Evolutionary conservation across 2,329 filamentous ascomycete species (phyloP).

Genomic region (Xylariales sp.): DNA sequence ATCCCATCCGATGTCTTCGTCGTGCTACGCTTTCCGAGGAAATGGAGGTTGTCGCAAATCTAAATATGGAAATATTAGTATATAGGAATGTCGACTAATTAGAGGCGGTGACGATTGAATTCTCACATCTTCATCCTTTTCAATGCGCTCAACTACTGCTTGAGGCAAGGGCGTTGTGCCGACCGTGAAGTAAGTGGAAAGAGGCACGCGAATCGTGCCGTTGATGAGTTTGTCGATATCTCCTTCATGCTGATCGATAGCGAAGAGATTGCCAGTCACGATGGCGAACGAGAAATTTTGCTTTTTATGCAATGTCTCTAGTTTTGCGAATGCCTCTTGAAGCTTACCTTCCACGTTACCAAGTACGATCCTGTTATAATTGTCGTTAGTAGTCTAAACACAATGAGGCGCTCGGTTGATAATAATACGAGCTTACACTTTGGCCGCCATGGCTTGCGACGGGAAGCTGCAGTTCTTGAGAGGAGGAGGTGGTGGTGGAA

Average conservation of each 20-base stretch:
- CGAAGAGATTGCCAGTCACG: constrained; percentile 85
- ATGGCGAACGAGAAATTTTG: constrained; percentile 90
- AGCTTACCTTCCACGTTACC: constrained; percentile 86
- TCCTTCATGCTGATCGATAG: constrained; percentile 67
- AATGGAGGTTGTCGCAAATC: constrained; percentile 91
- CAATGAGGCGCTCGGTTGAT: constrained; percentile 30
- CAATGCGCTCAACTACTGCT: constrained; percentile 76
- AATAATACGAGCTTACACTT: constrained; percentile 55
- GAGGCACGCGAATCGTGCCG: constrained; percentile 77
- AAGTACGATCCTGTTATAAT: constrained; percentile 74
- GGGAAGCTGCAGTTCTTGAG: not conserved
- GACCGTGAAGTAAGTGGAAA: constrained; percentile 92
- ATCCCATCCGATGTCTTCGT: constrained; percentile 92
- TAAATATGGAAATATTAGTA: constrained; percentile 45
- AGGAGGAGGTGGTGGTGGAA: not conserved
- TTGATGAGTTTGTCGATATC: constrained; percentile 72
- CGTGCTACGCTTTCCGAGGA: constrained; percentile 85
- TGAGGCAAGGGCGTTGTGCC: constrained; percentile 78
- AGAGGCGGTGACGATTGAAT: not conserved
- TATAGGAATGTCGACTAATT: not conserved
- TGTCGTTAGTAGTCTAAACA: constrained; percentile 17
- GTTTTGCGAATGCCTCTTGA: constrained; percentile 79
- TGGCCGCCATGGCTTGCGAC: constrained; percentile 58
- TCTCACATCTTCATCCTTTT: constrained; percentile 71
- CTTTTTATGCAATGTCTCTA: constrained; percentile 83